Evolutionary conservation across 345 rosid genomes (phyloP).

Genomic region (Eucalyptus polyanthemos): DNA sequence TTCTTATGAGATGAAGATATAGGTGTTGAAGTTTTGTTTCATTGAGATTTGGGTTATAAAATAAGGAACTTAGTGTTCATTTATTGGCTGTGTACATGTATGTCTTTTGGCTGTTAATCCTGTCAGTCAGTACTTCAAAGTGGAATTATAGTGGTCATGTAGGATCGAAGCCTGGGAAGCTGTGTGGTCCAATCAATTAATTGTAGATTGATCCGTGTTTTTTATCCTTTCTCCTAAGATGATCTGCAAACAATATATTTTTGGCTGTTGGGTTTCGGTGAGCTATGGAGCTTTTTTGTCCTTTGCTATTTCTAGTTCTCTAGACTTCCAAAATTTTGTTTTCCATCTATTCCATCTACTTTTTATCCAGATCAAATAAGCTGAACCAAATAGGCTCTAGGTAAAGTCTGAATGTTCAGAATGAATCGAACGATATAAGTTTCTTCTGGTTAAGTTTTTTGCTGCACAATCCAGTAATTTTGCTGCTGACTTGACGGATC

Average conservation of each 20-base stretch:
- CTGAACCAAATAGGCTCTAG: neutral
- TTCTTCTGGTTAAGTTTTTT: neutral
- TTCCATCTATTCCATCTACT: neutral
- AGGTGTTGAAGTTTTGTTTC: neutral
- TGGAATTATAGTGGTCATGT: neutral
- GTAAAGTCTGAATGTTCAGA: neutral
- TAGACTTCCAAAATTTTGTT: neutral
- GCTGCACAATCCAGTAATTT: no score
- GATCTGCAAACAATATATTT: neutral
- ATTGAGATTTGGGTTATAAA: neutral
- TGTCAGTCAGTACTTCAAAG: neutral
- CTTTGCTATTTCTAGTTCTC: neutral
- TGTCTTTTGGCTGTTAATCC: neutral
- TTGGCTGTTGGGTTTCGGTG: neutral
- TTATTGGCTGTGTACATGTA: neutral
- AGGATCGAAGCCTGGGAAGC: neutral
- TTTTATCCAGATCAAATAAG: neutral
- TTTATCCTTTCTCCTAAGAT: neutral
- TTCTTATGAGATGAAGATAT: neutral
- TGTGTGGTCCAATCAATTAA: neutral
- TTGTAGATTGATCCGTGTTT: neutral
- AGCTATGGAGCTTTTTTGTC: neutral
- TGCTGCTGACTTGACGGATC: neutral
- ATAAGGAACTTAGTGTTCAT: neutral
- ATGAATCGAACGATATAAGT: neutral